Base-by-base conservation (phyloP, 306 rosid genomes). In the Vigna hirtella region DNA sequence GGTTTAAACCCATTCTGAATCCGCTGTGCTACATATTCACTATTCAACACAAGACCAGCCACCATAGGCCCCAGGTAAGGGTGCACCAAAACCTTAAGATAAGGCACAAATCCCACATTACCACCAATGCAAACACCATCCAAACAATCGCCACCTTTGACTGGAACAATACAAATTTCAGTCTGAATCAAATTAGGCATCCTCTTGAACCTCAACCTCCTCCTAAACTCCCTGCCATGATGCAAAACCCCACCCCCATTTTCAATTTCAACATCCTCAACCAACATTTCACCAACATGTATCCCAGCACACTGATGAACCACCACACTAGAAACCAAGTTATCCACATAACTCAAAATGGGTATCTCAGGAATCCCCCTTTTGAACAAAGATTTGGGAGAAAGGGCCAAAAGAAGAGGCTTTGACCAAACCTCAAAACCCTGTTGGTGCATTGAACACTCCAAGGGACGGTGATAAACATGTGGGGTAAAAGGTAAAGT, bases 121-220 rank as follows among this genome's bases (percentile, higher is more conserved):
- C 85, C 92, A 30, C 87, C 93, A 24, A 90, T 79, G 61, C 70
- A 73, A 9, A 61, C 78, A 72, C 53, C 50, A 77, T 59, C 77
- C 4, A 18, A 77, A 57, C 22, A 34, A 57, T 1, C 38, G 66
- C 66, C 43, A 66, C 63, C 56, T 10, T 20, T 69, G 17, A 73
- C 77, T 0, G 91, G 94, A 79, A 84, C 76, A 73, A 92, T 36
- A 15, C 85, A 79, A 18, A 92, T 81, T 55, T 94, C 84, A 10
- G 97, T 89, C 79, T 94, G 98, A 79, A 94, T 78, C 79, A 94
- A 85, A 81, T 92, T 94, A 63, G 92, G 95, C 97, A 88, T 90
- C 77, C 91, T 88, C 81, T 87, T 94, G 69, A 88, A 94, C 86
- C 97, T 89, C 89, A 94, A 85, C 24, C 95, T 89, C 83, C 98